Evolutionary conservation across 1,284 basidiomycete genomes (phyloP).

Genomic region (Anthracocystis panici-leucophaei): DNA sequence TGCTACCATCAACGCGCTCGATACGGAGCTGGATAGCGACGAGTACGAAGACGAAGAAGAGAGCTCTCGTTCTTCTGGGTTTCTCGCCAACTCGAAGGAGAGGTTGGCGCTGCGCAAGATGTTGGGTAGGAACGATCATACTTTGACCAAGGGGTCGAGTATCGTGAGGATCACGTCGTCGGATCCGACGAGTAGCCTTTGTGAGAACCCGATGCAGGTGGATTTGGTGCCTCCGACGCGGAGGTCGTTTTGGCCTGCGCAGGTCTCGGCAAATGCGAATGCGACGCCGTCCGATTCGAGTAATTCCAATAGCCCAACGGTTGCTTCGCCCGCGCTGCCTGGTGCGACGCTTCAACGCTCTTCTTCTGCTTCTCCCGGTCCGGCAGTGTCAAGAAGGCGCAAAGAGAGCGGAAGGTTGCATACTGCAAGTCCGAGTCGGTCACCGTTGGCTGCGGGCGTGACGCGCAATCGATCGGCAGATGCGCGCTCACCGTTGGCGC

Average conservation of each 20-base stretch:
- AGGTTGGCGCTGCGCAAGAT: constrained; percentile 25
- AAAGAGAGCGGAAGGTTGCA: constrained; percentile 33
- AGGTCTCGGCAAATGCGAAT: constrained; percentile 4
- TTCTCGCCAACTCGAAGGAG: constrained; percentile 38
- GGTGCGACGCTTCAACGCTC: neutral
- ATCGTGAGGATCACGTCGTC: constrained; percentile 57
- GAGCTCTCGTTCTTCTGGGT: constrained; percentile 12
- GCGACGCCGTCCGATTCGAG: constrained; percentile 13
- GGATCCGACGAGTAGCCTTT: constrained; percentile 60
- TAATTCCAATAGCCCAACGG: constrained; percentile 7
- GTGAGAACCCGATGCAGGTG: constrained; percentile 55
- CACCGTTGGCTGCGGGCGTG: constrained; percentile 7
- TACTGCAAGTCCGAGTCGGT: constrained; percentile 34
- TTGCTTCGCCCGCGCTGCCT: constrained; percentile 2
- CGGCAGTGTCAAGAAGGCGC: constrained; percentile 3
- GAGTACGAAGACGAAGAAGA: constrained; percentile 51
- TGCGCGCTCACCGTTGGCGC: constrained; percentile 17
- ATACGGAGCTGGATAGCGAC: constrained; percentile 44
- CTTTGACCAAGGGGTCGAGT: constrained; percentile 27
- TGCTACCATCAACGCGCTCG: constrained; percentile 13
- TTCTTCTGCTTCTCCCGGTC: constrained; percentile 16
- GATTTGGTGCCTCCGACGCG: constrained; percentile 41
- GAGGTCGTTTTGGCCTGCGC: constrained; percentile 38
- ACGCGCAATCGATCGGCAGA: constrained; percentile 25
- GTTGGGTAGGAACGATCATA: constrained; percentile 21